Percentiles rank a stretch among this genome's conserved stretches.
phyloP scores from a whole-genome alignment of 495 filamentous ascomycete species.

The Diplogelasinospora grovesii region DNA sequence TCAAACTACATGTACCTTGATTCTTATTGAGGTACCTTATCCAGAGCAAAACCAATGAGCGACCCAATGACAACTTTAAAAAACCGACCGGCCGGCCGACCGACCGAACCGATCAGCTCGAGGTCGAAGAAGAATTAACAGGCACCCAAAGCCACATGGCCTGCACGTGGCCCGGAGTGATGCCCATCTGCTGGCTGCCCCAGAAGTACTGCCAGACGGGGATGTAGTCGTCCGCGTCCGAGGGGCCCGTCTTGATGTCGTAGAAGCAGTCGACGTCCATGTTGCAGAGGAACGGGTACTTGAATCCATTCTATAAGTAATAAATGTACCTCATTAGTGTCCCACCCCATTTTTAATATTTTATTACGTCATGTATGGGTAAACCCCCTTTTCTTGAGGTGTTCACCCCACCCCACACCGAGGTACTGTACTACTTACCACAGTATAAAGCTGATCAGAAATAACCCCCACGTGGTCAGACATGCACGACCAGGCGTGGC shows the following conservation, averaged over 20 bases:
- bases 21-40: too few relatives aligned
- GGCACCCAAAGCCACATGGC: constrained; percentile 27
- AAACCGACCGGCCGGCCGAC: too few relatives aligned
- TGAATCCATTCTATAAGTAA: constrained; percentile 19
- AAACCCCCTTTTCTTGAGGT: too few relatives aligned
- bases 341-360: too few relatives aligned
- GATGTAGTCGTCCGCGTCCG: not conserved
- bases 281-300: constrained; percentile 28
- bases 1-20: too few relatives aligned
- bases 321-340: not conserved
- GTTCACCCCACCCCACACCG: too few relatives aligned
- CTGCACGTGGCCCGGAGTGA: constrained; percentile 24
- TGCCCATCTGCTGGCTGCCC: constrained; percentile 22
- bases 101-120: too few relatives aligned
- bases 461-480: not conserved
- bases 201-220: constrained; percentile 30
- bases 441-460: constrained; percentile 18
- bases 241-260: constrained; percentile 19
- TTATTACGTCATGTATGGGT: too few relatives aligned
- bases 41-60: too few relatives aligned
- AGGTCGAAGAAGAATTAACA: too few relatives aligned
- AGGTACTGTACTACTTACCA: constrained; percentile 14
- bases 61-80: too few relatives aligned
- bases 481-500: constrained; percentile 25
- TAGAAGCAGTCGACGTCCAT: constrained; percentile 27